Conservation (phyloP, 2,329 filamentous ascomycete species). For the Cadophora sp. region DNA sequence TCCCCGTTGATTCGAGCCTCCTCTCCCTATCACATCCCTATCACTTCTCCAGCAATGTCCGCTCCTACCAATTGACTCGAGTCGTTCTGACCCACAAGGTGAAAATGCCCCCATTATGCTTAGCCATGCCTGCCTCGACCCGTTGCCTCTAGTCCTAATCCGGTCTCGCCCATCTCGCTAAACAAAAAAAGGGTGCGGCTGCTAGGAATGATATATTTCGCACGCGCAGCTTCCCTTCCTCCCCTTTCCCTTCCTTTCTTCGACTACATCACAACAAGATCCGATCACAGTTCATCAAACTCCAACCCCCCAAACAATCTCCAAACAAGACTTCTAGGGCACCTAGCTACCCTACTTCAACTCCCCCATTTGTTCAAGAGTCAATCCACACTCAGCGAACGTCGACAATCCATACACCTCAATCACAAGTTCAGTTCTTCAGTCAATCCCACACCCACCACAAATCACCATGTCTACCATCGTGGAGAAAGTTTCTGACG, state of each 20-base stretch:
- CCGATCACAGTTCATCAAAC: slow-evolving; percentile 43
- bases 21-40: slow-evolving; percentile 8
- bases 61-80: slow-evolving; percentile 6
- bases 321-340: slow-evolving; percentile 70
- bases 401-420: slow-evolving; percentile 46
- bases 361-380: slow-evolving; percentile 77
- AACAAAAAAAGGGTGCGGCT: slow-evolving; percentile 29
- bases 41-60: slow-evolving; percentile 12
- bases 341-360: slow-evolving; percentile 84
- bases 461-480: slow-evolving; percentile 82
- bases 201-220: slow-evolving; percentile 36
- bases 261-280: slow-evolving; percentile 40
- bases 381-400: slow-evolving; percentile 52
- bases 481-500: slow-evolving; percentile 72
- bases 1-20: neutral
- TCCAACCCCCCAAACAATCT: slow-evolving; percentile 38
- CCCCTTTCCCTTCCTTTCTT: slow-evolving; percentile 33
- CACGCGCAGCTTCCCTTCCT: slow-evolving; percentile 35
- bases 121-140: slow-evolving; percentile 17
- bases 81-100: neutral
- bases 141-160: slow-evolving; percentile 16
- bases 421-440: slow-evolving; percentile 59
- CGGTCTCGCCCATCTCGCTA: slow-evolving; percentile 31
- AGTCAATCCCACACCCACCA: slow-evolving; percentile 50
- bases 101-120: neutral